Evolutionary conservation across 257 asterid genomes (phyloP), one percentile per base, ranked within the genome.

Genomic region (Hygrophila difformis): DNA sequence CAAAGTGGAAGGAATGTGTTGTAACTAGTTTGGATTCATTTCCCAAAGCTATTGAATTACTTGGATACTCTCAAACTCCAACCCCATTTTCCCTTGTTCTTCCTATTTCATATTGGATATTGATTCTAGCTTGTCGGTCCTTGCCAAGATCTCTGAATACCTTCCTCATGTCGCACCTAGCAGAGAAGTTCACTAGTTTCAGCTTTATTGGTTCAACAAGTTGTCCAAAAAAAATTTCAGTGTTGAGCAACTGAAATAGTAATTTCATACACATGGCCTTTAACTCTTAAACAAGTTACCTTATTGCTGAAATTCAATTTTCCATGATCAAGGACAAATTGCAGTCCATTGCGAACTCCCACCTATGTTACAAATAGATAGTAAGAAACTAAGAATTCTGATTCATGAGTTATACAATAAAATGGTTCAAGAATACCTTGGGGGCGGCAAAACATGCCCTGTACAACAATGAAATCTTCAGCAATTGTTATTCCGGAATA

Each of bases 261-360:
- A 3, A 26, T 26, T 26, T 5, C 4, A 26, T 3, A 8, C 13
- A 47, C 39, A 47, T 44, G 18, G n/a, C n/a, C 1, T 36, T n/a
- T 53, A 46, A 10, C 17, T 22, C 31, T 8, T 12, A 28, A 57
- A 47, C 36, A 52, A 37, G 12, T 24, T 68, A 80, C 95, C 88
- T 75, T 80, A 19, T 69, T 63, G 33, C 80, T 84, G 52, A 84
- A 77, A 54, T 84, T 84, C 95, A 93, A 84, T 13, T 74, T 63
- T n/a, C 93, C 95, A 22, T 62, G 68, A 3, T 72, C 65, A 1
- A 89, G 88, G 24, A 58, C 24, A 34, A 75, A 59, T 24, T 62
- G 68, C 26, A 65, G 78, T 4, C 68, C 71, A 5, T 47, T 66
- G 6, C 95, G 93, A 2, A 70, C 77, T 55, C 31, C 72, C 66